Base-by-base conservation (phyloP, 176 grass and related monocot genomes). In the Oryza nivara region DNA sequence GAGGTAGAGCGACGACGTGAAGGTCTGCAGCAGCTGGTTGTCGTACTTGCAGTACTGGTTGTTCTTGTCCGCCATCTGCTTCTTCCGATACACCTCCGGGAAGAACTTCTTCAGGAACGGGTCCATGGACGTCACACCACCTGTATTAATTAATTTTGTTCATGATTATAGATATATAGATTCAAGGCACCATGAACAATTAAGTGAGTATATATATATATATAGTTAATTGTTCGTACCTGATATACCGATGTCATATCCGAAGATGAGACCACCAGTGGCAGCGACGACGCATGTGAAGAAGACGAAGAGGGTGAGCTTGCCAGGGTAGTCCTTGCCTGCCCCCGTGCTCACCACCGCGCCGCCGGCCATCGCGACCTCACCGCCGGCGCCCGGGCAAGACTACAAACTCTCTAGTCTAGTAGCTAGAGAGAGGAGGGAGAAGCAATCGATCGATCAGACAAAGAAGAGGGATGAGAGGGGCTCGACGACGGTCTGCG, bases 11-110 rank as follows among this genome's bases (percentile, higher is more conserved):
- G 93, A 95, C 11, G 93, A 95, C 1, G 93, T 95, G 88, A 95
- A 95, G 28, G 86, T 83, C 80, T 87, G 86, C 20, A 95, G 93
- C 16, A 92, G 65, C 69, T 88, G 90, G 86, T 83, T 90, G 88
- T 95, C 88, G 82, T 84, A 95, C 73, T 86, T 82, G 86, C 93
- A 95, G 88, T 88, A 95, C 85, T 92, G 90, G 87, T 89, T 92
- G 41, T 47, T 34, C 51, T 36, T 47, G 65, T 3, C 0, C 8
- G 65, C 35, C 51, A 0, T 0, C 74, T 89, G 83, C 83, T 92
- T 81, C 84, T 80, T 82, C 47, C 40, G 16, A 69, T 34, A 92
- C 74, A 92, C 90, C 79, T 89, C 86, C 23, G 90, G 90, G 87
- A 92, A 92, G 90, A 92, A 92, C 87, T 92, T 89, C 1, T 5